Base-by-base conservation (phyloP, 768 basidiomycete genomes). In the Lentinus tigrinus region DNA sequence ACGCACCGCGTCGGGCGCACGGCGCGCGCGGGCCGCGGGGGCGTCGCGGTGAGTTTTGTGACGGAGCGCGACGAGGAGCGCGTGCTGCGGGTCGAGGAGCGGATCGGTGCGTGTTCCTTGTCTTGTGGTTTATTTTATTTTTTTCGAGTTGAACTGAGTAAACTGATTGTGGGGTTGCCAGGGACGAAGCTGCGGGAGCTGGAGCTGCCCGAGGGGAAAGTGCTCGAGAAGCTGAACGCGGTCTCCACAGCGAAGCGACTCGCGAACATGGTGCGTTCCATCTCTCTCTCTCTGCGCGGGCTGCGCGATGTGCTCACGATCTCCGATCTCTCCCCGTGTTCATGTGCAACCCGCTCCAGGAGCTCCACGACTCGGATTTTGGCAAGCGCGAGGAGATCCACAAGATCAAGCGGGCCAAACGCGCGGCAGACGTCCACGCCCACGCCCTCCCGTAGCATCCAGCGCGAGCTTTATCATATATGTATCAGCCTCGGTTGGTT, bases 1-100 rank as follows among this genome's bases (percentile, higher is more conserved):
- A 91, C 93, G 1, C 97, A 99, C 75, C 84, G 97, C 21, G 97
- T 99, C 1, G 95, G 95, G 43, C 75, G 95, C 68, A 98, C 95
- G 23, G 95, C 95, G 28, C 86, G 95, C 65, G 91, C 89, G 11
- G 97, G 97, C 6, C 81, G 85, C 66, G 91, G 89, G 3, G 97
- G 97, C 66, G 76, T 95, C 48, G 93, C 93, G 0, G 80, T 98
- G 27, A 98, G 95, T 67, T 92, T 98, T 69, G 91, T 98, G 52
- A 97, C 96, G 2, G 96, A 98, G 74, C 78, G 83, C 43, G 97
- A 98, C 69, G 93, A 95, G 66, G 87, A 93, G 53, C 78, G 88
- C 47, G 84, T 99, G 39, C 63, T 91, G 65, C 81, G 74, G 59
- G 89, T 99, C 55, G 97, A 99, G 73, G 80, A 83, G 36, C 85